Percentiles rank a stretch among this genome's conserved stretches.
Conservation (phyloP, 306 rosid genomes). For the Lathyrus aphaca region DNA sequence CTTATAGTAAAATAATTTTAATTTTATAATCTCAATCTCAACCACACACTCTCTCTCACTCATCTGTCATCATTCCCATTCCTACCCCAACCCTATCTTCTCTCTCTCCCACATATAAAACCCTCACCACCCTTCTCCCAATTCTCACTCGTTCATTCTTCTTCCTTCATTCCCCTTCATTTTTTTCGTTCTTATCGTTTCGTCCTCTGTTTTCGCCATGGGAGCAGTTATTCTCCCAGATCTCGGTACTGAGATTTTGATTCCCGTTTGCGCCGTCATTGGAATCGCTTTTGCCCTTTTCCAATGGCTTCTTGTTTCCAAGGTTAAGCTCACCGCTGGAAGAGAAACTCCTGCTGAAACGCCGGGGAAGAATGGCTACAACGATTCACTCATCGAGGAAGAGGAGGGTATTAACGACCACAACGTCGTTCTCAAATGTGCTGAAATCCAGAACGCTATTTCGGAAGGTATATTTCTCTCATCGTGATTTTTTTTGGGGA, state of each 20-base stretch:
- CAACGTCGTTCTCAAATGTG: constrained; percentile 83
- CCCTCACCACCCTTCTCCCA: constrained; percentile 5
- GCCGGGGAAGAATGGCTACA: constrained; percentile 65
- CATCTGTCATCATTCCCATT: constrained; percentile 35
- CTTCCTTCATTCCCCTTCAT: neutral
- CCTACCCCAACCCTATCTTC: constrained; percentile 31
- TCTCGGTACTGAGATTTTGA: constrained; percentile 81
- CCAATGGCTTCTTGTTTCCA: constrained; percentile 79
- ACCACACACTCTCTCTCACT: constrained; percentile 26
- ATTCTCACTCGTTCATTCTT: neutral
- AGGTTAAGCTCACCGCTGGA: constrained; percentile 66
- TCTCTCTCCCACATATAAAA: constrained; percentile 36
- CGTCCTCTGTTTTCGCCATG: constrained; percentile 46
- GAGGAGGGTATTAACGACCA: constrained; percentile 93
- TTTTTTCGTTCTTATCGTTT: neutral
- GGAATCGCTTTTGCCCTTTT: constrained; percentile 73
- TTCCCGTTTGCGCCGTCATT: constrained; percentile 75
- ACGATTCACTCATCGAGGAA: constrained; percentile 83
- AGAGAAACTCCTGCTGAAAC: constrained; percentile 42
- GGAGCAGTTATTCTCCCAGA: constrained; percentile 72
- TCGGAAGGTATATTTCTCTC: constrained; percentile 64
- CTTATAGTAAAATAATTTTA: neutral
- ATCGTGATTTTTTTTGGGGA: neutral
- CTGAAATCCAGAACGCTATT: constrained; percentile 91
- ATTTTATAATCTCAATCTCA: constrained; percentile 28